Percentiles rank a stretch among this genome's conserved stretches.
Evolutionary conservation across 2,329 filamentous ascomycete genomes (phyloP).

Genomic region (Sclerotinia borealis): DNA sequence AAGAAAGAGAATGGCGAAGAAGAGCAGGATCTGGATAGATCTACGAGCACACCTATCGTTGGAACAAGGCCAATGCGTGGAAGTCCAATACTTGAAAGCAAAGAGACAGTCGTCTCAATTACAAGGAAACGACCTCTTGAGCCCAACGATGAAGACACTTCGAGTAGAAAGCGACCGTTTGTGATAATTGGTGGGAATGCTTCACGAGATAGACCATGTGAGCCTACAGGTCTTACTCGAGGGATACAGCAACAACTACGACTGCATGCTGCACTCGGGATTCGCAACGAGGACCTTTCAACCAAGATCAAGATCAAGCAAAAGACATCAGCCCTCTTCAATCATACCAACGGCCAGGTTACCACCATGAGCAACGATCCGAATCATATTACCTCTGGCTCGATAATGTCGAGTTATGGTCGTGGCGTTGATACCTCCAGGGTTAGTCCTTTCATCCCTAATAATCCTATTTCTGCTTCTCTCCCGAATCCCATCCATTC

Average conservation of each 20-base stretch:
- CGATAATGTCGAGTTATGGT: neutral
- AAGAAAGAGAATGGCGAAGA: neutral
- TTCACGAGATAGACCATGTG: neutral
- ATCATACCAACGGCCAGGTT: neutral
- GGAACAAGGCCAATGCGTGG: neutral
- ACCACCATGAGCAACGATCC: neutral
- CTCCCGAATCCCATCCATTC: too few species aligned
- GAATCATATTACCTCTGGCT: neutral
- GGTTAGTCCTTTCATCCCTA: neutral
- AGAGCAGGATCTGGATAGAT: neutral
- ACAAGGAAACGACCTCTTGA: neutral
- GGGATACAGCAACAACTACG: neutral
- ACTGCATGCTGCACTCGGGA: neutral
- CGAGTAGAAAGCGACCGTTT: neutral
- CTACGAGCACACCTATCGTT: neutral
- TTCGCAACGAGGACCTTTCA: neutral
- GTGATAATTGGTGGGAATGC: neutral
- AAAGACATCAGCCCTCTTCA: neutral
- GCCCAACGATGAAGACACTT: neutral
- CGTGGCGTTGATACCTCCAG: neutral
- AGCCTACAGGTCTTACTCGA: neutral
- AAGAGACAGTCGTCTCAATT: neutral
- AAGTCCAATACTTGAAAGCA: conserved; percentile 3
- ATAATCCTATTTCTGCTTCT: neutral
- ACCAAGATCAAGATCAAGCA: neutral